Evolutionary conservation across 345 rosid genomes (phyloP).

Genomic region (Acer campestre): DNA sequence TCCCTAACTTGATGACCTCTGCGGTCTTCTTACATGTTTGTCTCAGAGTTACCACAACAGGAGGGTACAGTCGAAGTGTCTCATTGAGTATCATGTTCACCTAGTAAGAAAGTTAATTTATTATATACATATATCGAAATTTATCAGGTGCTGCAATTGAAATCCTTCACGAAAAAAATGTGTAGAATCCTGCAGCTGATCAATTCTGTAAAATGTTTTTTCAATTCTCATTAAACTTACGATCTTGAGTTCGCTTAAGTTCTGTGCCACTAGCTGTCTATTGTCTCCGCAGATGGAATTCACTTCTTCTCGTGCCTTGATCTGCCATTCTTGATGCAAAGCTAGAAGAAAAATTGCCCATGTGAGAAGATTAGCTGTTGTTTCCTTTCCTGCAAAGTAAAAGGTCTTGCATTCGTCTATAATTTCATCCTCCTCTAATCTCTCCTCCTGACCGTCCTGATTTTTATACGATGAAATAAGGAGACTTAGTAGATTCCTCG

Average conservation of each 20-base stretch:
- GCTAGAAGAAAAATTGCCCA: conserved; percentile 73
- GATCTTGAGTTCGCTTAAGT: conserved; percentile 57
- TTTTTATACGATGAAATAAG: conserved; percentile 54
- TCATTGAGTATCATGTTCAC: conserved; percentile 65
- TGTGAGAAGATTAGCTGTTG: conserved; percentile 65
- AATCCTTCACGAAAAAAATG: no score
- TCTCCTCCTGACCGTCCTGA: conserved; percentile 61
- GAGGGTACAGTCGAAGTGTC: conserved; percentile 76
- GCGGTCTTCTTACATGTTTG: conserved; percentile 26
- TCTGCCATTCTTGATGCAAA: conserved; percentile 81
- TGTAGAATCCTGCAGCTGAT: no score
- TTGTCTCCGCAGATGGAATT: conserved; percentile 35
- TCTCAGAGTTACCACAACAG: conserved; percentile 53
- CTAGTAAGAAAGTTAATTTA: conserved; percentile 29
- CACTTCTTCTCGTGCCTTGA: conserved; percentile 74
- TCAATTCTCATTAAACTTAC: conserved; percentile 38
- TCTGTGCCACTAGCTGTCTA: conserved; percentile 39
- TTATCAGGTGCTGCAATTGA: no score
- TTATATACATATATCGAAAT: no score
- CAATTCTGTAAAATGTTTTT: no score
- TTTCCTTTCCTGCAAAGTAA: conserved; percentile 87
- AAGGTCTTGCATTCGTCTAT: conserved; percentile 89
- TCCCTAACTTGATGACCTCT: conserved; percentile 50
- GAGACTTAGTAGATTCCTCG: conserved; percentile 56
- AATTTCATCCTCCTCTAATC: conserved; percentile 59